These are phyloP conservation scores for Cutaneotrichosporon sp. DNA, from an alignment of 1,284 basidiomycete species.

Conservation along the genomic window DNA sequence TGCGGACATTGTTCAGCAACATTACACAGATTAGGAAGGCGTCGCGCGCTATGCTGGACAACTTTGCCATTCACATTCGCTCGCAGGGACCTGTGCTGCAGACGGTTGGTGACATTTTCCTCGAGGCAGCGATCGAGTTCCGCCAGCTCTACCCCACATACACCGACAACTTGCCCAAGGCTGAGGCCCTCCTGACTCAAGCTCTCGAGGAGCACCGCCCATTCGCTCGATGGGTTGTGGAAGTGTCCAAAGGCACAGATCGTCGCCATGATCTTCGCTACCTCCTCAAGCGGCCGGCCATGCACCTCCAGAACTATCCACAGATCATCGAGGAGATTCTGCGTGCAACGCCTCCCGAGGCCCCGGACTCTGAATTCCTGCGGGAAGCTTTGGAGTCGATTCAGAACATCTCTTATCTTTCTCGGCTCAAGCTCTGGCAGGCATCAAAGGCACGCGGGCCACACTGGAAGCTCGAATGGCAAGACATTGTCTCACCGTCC, in stretches of 20 bases:
- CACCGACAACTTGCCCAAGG: conserved; percentile 75
- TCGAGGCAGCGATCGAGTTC: conserved; percentile 84
- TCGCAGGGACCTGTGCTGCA: conserved; percentile 81
- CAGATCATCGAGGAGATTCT: conserved; percentile 80
- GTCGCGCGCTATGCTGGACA: conserved; percentile 73
- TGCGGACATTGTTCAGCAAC: conserved; percentile 82
- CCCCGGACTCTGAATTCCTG: conserved; percentile 74
- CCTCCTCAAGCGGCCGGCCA: conserved; percentile 77
- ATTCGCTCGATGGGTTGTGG: conserved; percentile 83
- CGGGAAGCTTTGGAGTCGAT: conserved; percentile 69
- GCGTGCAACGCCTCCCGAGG: conserved; percentile 67
- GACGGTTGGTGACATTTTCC: conserved; percentile 82
- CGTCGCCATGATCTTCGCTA: conserved; percentile 78
- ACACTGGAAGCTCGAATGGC: conserved; percentile 76
- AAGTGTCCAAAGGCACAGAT: conserved; percentile 60
- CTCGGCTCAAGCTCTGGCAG: conserved; percentile 79
- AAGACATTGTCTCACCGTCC: conserved; percentile 71
- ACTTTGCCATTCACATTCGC: conserved; percentile 78
- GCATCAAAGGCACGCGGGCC: conserved; percentile 71
- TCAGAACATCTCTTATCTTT: conserved; percentile 67
- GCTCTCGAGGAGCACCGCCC: conserved; percentile 76
- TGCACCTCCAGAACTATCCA: conserved; percentile 86
- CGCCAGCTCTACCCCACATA: conserved; percentile 78
- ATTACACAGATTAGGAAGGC: conserved; percentile 75
- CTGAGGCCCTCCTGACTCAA: conserved; percentile 78